Base-by-base conservation (phyloP, 2,329 filamentous ascomycete genomes). In the Alternaria ventricosa region DNA sequence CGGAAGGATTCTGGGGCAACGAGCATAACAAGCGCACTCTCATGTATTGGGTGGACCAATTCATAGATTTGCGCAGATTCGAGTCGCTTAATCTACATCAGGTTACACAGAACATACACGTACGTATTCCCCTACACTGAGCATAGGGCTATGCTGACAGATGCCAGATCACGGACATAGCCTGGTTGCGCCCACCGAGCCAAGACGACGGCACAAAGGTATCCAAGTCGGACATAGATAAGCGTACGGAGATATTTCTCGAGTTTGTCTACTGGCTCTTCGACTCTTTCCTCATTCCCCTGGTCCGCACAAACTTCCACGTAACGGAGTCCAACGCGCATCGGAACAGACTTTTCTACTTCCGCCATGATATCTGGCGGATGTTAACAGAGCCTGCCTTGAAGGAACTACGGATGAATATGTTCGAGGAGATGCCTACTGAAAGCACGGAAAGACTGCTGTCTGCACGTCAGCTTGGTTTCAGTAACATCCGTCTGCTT, bases 241-340 rank as follows among this genome's bases (percentile, higher is more conserved):
- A 97, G 79, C 89, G 94, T 11, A 84, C 82, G 25, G 92, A 97
- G 74, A 85, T 98, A 0, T 87, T 97, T 53, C 81, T 89, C 57
- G 96, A 99, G 77, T 89, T 98, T 61, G 73, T 98, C 7, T 98
- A 97, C 81, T 99, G 94, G 77, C 69, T 97, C 5, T 96, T 99
- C 73, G 96, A 99, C 79, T 97, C 94, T 0, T 85, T 97, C 22
- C 76, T 99, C 60, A 92, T 98, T 71, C 95, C 96, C 10, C 85
- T 99, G 8, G 87, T 98, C 51, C 89, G 92, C 33, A 89, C 88
- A 66, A 94, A 96, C 73, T 99, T 99, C 74, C 95, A 98, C 75
- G 92, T 97, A 41, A 99, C 96, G 0, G 96, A 99, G 78, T 96
- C 94, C 0, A 94, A 89, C 66, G 84, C 85, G 1, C 89, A 97